Evolutionary conservation across 2,329 filamentous ascomycete species (phyloP), one percentile per base, ranked within the genome.

Genomic region (Paraphoma sp.): DNA sequence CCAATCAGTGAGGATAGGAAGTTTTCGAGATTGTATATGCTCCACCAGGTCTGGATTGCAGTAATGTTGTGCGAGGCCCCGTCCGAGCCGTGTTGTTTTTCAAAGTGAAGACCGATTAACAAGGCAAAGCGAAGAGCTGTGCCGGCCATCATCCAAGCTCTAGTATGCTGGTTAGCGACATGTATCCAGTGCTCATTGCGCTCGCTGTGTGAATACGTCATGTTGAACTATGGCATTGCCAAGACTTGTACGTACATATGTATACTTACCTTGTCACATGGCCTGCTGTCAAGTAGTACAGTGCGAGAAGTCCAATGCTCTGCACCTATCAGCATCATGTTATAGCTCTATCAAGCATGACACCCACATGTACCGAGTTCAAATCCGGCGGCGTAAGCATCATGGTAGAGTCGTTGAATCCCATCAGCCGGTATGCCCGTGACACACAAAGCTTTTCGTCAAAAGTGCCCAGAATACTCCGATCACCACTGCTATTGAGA

Each of bases 41-140:
- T 69, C 71, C 76, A 76, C 76, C 76, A 79, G 16, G 72, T 66
- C 23, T 71, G 65, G 6, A 69, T 59, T 45, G 69, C 58, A 12
- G 65, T 64, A 59, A 77, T 73, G 53, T 68, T 70, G 30, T 60
- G 51, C 4, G 54, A 41, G 8, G 63, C 54, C 1, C 57, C 31
- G 10, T 64, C 46, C 10, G 59, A 54, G 4, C 57, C 9, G 33
- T 36, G 30, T 28, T 16, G 14, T 6, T 14, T 17, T n/a, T 7
- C 70, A 60, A 42, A 10, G 40, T 42, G 40, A n/a, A 42, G 40
- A 16, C 40, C 40, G 10, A 42, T 17, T 16, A 10, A 31, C 63
- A 36, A 14, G 7, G 33, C 33, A 14, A 36, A 36, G 33, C 33
- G 33, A 36, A 36, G 9, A 14, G 33, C 33, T 36, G 33, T 36